Evolutionary conservation across 768 basidiomycete species (phyloP), one percentile per base, ranked within the genome.

Genomic region (Coprinellus micaceus): DNA sequence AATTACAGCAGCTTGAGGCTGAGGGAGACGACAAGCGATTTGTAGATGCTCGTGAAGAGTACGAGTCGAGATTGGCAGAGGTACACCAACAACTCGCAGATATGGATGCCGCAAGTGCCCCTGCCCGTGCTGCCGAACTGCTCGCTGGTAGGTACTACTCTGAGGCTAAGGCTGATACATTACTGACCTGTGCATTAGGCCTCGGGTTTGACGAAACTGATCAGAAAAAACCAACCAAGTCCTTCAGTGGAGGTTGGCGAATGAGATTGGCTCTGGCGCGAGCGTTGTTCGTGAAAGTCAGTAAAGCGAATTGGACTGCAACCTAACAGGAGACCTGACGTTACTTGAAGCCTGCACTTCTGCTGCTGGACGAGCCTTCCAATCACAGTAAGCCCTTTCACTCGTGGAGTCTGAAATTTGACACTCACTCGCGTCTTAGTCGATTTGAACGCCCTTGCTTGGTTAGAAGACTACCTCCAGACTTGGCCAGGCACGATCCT

Each of bases 91-190:
- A 89, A 46, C 72, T 98, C 45, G 85, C 94, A n/a, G 97, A 99
- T 48, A 98, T 99, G 87, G 97, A 99, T 62, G 96, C 96, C 2
- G 96, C 91, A 67, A 96, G 90, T 67, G 97, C 94, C 2, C 97
- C 97, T n/a, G 88, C 93, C 6, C 75, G 97, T 45, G 95, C 96
- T 21, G 92, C 93, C 13, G 81, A 91, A 19, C 74, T 99, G 24
- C 78, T 98, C 25, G 93, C 94, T 21, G 96, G 90, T 89, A 62
- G 53, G 71, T n/a, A n/a, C n/a, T 17, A 17, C 15, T 53, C n/a
- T 10, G 24, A 30, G 15, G 24, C 2, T 47, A 2, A 22, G 19
- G 21, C 15, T 2, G 24, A 19, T 17, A 5, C 17, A 52, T 5
- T 3, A 39, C 36, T 29, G 25, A 51, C 39, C 4, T 2, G 19